Evolutionary conservation across 495 filamentous ascomycete species (phyloP).

Genomic region (Aspergillus cavernicola): DNA sequence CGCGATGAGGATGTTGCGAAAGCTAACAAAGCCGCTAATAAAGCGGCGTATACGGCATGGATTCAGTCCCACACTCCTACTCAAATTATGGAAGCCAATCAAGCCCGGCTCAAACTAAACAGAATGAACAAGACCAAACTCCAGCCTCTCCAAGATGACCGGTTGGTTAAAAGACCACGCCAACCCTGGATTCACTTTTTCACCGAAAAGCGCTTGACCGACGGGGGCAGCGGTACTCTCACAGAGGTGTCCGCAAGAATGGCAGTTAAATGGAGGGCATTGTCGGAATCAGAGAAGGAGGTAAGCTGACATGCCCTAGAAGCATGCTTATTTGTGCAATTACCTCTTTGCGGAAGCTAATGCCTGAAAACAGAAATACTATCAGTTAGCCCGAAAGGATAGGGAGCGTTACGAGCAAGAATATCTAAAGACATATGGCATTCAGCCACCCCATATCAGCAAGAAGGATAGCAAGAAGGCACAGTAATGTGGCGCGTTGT

Average conservation of each 20-base stretch:
- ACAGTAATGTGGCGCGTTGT: not conserved
- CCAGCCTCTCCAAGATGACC: slow-evolving; percentile 50
- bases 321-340: not conserved
- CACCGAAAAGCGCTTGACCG: slow-evolving; percentile 46
- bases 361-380: slow-evolving; percentile 24
- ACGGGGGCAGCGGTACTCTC: slow-evolving; percentile 25
- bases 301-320: slow-evolving; percentile 32
- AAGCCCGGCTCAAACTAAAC: slow-evolving; percentile 52
- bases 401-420: slow-evolving; percentile 31
- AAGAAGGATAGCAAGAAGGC: not conserved
- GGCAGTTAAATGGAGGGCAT: slow-evolving; percentile 53
- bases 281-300: slow-evolving; percentile 51
- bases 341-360: not conserved
- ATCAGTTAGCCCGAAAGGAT: slow-evolving; percentile 17
- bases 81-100: slow-evolving; percentile 60
- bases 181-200: slow-evolving; percentile 43
- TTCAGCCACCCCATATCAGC: slow-evolving; percentile 1
- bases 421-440: slow-evolving; percentile 33
- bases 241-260: slow-evolving; percentile 25
- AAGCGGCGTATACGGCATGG: slow-evolving; percentile 50
- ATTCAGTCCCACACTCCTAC: slow-evolving; percentile 52
- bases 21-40: slow-evolving; percentile 47
- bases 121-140: slow-evolving; percentile 18
- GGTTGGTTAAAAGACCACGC: slow-evolving; percentile 48
- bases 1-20: slow-evolving; percentile 33